These are phyloP conservation scores for Ophiostoma sp. DNA, from an alignment of 2,329 filamentous ascomycete genomes.

Conservation along the genomic window DNA sequence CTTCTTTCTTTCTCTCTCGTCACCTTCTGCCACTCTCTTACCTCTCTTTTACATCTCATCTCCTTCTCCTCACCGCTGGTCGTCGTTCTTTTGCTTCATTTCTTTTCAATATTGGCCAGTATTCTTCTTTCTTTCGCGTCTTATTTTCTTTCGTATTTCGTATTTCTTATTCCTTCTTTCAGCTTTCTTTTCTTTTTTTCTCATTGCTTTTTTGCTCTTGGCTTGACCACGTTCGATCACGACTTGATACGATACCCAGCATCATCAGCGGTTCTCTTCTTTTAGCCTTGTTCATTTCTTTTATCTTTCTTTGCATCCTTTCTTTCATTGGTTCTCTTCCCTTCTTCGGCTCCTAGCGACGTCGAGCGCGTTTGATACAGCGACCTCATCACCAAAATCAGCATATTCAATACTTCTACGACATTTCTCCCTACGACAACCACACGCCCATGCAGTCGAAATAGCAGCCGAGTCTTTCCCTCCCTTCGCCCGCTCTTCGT, in stretches of 20 bases:
- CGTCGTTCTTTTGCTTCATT: conserved; percentile 9
- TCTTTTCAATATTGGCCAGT: background rate
- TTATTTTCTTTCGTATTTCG: background rate
- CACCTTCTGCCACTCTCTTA: too few relatives aligned
- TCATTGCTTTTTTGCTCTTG: background rate
- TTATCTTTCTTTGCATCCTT: background rate
- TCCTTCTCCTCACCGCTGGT: conserved; percentile 14
- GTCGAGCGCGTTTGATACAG: conserved; percentile 21
- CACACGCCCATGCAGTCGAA: conserved; percentile 18
- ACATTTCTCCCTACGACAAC: background rate
- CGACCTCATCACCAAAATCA: background rate
- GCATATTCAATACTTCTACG: background rate
- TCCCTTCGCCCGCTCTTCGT: background rate
- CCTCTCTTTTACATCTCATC: background rate
- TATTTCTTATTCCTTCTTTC: background rate
- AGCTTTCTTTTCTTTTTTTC: background rate
- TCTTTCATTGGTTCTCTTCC: background rate
- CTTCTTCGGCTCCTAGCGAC: conserved; percentile 14
- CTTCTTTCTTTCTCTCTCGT: background rate
- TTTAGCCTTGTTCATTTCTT: background rate
- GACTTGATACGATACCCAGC: conserved; percentile 13
- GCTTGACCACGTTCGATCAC: background rate
- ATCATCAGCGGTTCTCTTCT: background rate
- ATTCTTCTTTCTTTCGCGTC: background rate
- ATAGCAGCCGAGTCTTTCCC: conserved; percentile 9